Percentiles rank a stretch among this genome's conserved stretches.
Evolutionary conservation across 164 flowering plant species (phyloP).

Genomic region (Tinospora cordifolia): DNA sequence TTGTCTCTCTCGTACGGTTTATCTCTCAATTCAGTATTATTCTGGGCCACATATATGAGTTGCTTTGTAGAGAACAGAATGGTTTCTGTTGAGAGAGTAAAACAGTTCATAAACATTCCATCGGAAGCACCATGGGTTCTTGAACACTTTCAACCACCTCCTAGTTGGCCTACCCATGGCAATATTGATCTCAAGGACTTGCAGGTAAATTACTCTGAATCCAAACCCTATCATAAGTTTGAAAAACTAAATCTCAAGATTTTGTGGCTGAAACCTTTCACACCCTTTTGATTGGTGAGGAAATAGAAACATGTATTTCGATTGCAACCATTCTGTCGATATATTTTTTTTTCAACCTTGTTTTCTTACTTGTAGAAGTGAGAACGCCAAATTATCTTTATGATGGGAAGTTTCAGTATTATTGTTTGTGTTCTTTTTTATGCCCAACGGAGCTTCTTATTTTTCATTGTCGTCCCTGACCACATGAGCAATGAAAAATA

Average conservation of each 20-base stretch:
- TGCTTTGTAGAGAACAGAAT: slow-evolving; percentile 74
- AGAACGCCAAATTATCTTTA: too few species aligned
- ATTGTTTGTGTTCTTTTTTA: too few species aligned
- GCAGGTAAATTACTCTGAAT: slow-evolving; percentile 38
- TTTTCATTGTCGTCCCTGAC: too few species aligned
- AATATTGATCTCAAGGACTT: slow-evolving; percentile 55
- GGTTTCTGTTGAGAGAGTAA: slow-evolving; percentile 89
- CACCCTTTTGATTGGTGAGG: not conserved
- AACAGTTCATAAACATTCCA: slow-evolving; percentile 61
- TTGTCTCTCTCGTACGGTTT: slow-evolving; percentile 79
- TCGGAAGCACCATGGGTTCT: slow-evolving; percentile 72
- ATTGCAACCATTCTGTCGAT: too few species aligned
- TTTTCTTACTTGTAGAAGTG: too few species aligned
- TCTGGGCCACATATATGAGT: slow-evolving; percentile 59
- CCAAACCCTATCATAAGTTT: too few species aligned
- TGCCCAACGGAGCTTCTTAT: too few species aligned
- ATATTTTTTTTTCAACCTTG: too few species aligned
- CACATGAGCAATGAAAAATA: too few species aligned
- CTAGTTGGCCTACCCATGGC: slow-evolving; percentile 71
- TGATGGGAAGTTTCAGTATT: too few species aligned
- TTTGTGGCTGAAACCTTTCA: too few species aligned
- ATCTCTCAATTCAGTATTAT: slow-evolving; percentile 61
- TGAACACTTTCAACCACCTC: slow-evolving; percentile 47
- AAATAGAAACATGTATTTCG: too few species aligned
- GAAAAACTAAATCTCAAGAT: not conserved